Evolutionary conservation across 345 rosid species (phyloP).

Genomic region (Euphorbia lathyris): DNA sequence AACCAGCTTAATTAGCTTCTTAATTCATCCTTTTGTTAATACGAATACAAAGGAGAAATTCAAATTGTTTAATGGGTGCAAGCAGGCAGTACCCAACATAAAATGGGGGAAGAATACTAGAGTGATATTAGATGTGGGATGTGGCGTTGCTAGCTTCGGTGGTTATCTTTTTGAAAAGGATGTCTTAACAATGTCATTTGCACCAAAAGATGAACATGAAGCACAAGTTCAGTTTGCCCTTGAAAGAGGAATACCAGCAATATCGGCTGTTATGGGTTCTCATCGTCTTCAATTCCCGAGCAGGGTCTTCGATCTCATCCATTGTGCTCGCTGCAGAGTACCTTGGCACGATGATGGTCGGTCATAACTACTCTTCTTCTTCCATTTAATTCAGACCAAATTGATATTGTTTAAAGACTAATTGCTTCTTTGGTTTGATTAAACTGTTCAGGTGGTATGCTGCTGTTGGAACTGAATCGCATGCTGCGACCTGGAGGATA

Average conservation of each 20-base stretch:
- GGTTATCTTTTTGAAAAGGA: constrained; percentile 83
- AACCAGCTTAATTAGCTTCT: background rate
- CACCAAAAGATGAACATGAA: constrained; percentile 96
- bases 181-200: constrained; percentile 89
- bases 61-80: background rate
- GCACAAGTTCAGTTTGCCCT: constrained; percentile 98
- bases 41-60: background rate
- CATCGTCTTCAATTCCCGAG: constrained; percentile 80
- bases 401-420: background rate
- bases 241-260: constrained; percentile 93
- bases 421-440: background rate
- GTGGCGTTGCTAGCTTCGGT: constrained; percentile 96
- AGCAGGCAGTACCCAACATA: constrained; percentile 64
- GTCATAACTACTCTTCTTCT: constrained; percentile 15
- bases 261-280: constrained; percentile 96
- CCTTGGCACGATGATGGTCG: constrained; percentile 91
- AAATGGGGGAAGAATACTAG: constrained; percentile 83
- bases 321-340: constrained; percentile 94
- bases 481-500: constrained; percentile 85
- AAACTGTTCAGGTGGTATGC: constrained; percentile 48
- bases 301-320: constrained; percentile 81
- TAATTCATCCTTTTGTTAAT: too few species aligned
- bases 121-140: constrained; percentile 80
- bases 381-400: background rate
- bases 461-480: constrained; percentile 83